These are phyloP conservation scores for Glycine tomentella DNA, from an alignment of 306 rosid species.

Conservation along the genomic window DNA sequence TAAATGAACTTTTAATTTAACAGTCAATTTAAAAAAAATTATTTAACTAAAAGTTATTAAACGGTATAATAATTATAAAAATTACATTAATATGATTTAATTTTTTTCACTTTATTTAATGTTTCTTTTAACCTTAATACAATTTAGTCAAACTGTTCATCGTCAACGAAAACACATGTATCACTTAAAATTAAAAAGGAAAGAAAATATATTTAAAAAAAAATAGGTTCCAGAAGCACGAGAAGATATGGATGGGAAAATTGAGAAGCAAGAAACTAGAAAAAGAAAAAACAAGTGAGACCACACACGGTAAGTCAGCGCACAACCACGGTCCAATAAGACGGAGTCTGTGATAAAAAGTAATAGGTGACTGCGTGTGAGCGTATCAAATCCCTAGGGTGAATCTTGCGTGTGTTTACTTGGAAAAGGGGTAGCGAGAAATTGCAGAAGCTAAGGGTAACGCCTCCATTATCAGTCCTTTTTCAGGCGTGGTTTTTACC, in stretches of 20 bases:
- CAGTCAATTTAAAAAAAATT: too few relatives aligned
- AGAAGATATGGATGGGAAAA: constrained; percentile 29
- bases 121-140: too few relatives aligned
- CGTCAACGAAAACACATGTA: background rate
- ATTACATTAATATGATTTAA: too few relatives aligned
- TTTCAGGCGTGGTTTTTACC: constrained; percentile 1
- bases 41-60: too few relatives aligned
- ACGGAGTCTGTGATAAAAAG: constrained; percentile 39
- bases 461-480: background rate
- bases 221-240: constrained; percentile 2
- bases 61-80: too few relatives aligned
- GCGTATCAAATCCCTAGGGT: background rate
- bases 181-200: background rate
- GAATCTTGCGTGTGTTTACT: constrained; percentile 6
- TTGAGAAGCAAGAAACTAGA: background rate
- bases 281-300: background rate
- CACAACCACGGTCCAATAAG: constrained; percentile 38
- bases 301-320: background rate
- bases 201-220: too few relatives aligned
- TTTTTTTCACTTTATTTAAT: too few relatives aligned
- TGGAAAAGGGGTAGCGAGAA: constrained; percentile 33
- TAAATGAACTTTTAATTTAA: too few relatives aligned
- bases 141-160: background rate
- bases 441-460: constrained; percentile 20
- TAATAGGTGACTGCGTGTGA: background rate